A percentile compares a stretch with the other conserved stretches of the same genome.
Conservation (phyloP, 148 eudicot species). For the Linanthus parryae region DNA sequence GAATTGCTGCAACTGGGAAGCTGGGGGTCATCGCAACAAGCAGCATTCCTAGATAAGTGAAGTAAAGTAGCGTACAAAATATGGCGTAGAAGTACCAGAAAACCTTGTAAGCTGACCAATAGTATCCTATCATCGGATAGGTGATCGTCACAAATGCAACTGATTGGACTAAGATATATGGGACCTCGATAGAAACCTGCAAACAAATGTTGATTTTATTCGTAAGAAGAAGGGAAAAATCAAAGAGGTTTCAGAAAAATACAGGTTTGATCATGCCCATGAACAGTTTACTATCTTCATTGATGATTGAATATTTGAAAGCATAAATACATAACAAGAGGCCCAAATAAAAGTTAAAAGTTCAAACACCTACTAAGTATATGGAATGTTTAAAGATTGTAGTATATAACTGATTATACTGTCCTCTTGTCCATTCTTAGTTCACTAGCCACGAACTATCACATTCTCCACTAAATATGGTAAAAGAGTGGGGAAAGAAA, state of each 20-base stretch:
- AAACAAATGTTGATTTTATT: no score
- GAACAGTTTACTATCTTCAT: not conserved
- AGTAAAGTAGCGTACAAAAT: constrained; percentile 6
- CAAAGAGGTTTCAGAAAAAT: no score
- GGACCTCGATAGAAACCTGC: constrained; percentile 51
- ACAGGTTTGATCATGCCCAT: not conserved
- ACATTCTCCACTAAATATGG: not conserved
- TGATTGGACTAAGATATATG: constrained; percentile 32
- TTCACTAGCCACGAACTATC: not conserved
- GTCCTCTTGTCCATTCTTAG: not conserved
- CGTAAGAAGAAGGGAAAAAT: not conserved
- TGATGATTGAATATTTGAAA: not conserved
- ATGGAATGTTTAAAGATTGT: not conserved
- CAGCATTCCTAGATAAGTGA: constrained; percentile 26
- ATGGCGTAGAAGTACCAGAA: constrained; percentile 8
- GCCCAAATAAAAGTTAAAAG: not conserved
- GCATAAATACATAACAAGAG: not conserved
- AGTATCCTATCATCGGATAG: constrained; percentile 53
- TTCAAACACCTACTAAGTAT: not conserved
- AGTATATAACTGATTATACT: not conserved
- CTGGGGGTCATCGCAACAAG: constrained; percentile 47
- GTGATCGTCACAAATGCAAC: constrained; percentile 34
- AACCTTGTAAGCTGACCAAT: constrained; percentile 13
- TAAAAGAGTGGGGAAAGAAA: not conserved
- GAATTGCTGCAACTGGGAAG: constrained; percentile 34